Evolutionary conservation across 768 basidiomycete genomes (phyloP), one percentile per base, ranked within the genome.

Genomic region (Chlorophyllum brunneum): DNA sequence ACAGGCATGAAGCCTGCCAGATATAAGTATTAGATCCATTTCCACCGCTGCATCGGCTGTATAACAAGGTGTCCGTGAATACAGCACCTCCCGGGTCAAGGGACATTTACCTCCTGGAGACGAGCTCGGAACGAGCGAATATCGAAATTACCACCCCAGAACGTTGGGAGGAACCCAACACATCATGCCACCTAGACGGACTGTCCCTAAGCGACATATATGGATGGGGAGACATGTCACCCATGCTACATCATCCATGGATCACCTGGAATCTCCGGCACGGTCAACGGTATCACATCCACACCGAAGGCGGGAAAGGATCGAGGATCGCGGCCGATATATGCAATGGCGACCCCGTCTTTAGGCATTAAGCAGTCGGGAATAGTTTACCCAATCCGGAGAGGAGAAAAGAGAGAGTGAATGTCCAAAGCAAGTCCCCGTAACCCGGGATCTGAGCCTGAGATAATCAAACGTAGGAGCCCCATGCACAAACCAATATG

Each of bases 211-310:
- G n/a, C 51, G 41, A 51, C 40, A 15, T 51, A 41, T 51, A n/a
- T 51, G 40, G 49, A 51, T 9, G 8, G 23, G 18, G 20, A 16
- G 33, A 26, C 36, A 20, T 33, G 45, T 34, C 45, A n/a, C n/a
- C n/a, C n/a, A n/a, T 33, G 44, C 44, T 11, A 33, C 30, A 23
- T 46, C 33, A 46, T 26, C 18, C 23, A 27, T 37, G 36, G 47
- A 41, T 49, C 48, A 23, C 29, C 18, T 29, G 16, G 29, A 49
- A 49, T 40, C 37, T 49, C 48, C 48, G 48, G 37, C 26, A 10
- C 37, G 24, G 26, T 24, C 16, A 27, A 20, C 24, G 48, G 38
- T 15, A 40, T 49, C 48, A 39, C 38, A 40, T 10, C 33, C 30
- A 16, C 22, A 3, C 22, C 18, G 11, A 26, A n/a, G n/a, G n/a